Conservation (phyloP, 2,329 filamentous ascomycete genomes). For the Nigrograna mackinnonii region DNA sequence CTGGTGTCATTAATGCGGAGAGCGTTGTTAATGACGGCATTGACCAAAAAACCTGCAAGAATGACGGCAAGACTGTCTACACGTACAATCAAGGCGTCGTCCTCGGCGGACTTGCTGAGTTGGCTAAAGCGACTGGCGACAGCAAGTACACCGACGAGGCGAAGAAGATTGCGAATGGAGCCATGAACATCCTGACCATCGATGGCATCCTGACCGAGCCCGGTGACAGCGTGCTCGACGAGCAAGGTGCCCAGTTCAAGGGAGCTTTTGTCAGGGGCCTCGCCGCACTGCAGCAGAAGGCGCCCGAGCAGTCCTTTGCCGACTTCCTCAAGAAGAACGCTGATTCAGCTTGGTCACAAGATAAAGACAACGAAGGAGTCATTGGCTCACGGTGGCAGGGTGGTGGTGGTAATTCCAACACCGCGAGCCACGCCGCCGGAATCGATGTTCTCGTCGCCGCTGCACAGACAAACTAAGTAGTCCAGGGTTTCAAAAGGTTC, state of each 20-base stretch:
- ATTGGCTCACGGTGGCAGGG: constrained; percentile 65
- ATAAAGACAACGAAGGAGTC: constrained; percentile 43
- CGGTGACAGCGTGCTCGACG: constrained; percentile 20
- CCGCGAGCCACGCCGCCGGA: constrained; percentile 65
- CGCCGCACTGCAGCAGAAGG: constrained; percentile 29
- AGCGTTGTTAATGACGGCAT: constrained; percentile 61
- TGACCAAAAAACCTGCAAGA: constrained; percentile 50
- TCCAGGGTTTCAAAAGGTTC: too few relatives aligned
- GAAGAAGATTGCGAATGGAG: constrained; percentile 27
- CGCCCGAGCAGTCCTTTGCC: constrained; percentile 19
- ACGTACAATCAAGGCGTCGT: constrained; percentile 65
- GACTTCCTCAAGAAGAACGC: constrained; percentile 39
- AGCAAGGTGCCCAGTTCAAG: constrained; percentile 39
- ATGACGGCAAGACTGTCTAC: constrained; percentile 56
- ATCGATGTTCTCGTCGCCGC: constrained; percentile 67
- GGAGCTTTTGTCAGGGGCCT: constrained; percentile 41
- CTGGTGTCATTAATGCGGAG: constrained; percentile 56
- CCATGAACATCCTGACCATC: constrained; percentile 25
- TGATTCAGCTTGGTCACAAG: constrained; percentile 31
- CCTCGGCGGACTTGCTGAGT: constrained; percentile 59
- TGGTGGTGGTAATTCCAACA: constrained; percentile 53
- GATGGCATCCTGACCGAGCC: constrained; percentile 39
- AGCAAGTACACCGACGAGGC: constrained; percentile 25
- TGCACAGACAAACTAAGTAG: constrained; percentile 14
- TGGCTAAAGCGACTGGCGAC: constrained; percentile 49